These are phyloP conservation scores for Papiliotrema laurentii DNA, from an alignment of 1,284 basidiomycete species.

Conservation along the genomic window DNA sequence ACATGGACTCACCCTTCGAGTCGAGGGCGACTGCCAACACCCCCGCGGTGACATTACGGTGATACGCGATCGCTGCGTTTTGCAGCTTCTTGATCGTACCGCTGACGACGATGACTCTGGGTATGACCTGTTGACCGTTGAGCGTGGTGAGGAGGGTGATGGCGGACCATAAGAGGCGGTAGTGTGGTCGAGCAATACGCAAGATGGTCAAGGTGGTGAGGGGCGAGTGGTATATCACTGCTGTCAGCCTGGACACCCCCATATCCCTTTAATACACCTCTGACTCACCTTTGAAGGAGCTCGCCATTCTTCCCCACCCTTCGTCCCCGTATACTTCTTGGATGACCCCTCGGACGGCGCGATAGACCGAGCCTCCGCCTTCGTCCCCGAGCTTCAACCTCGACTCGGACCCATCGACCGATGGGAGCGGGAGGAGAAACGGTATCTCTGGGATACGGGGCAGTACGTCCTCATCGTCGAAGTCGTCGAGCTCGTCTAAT, in stretches of 20 bases:
- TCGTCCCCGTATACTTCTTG: slow-evolving; percentile 44
- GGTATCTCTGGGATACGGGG: slow-evolving; percentile 22
- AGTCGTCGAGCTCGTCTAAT: slow-evolving; percentile 15
- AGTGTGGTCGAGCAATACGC: slow-evolving; percentile 38
- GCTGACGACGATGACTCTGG: slow-evolving; percentile 39
- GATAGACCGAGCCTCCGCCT: slow-evolving; percentile 20
- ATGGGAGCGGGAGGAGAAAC: slow-evolving; percentile 25
- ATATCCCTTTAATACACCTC: not conserved
- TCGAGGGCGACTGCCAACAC: slow-evolving; percentile 17
- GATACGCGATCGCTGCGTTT: slow-evolving; percentile 36
- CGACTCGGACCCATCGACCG: slow-evolving; percentile 7
- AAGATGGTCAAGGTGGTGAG: slow-evolving; percentile 41
- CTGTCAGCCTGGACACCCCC: not conserved
- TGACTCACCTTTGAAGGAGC: slow-evolving; percentile 36
- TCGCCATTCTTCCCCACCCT: slow-evolving; percentile 42
- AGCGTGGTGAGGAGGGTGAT: slow-evolving; percentile 11
- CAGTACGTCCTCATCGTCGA: slow-evolving; percentile 25
- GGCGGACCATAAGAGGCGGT: slow-evolving; percentile 23
- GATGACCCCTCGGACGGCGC: slow-evolving; percentile 23
- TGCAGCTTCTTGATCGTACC: slow-evolving; percentile 46
- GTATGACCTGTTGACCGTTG: slow-evolving; percentile 20
- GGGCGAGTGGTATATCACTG: slow-evolving; percentile 44
- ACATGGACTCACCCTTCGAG: slow-evolving; percentile 5
- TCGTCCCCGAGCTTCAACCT: slow-evolving; percentile 28
- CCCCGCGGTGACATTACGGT: slow-evolving; percentile 29